A percentile compares a stretch with the other conserved stretches of the same genome.
Conservation (phyloP, 768 basidiomycete species). For the Trametes maxima region DNA sequence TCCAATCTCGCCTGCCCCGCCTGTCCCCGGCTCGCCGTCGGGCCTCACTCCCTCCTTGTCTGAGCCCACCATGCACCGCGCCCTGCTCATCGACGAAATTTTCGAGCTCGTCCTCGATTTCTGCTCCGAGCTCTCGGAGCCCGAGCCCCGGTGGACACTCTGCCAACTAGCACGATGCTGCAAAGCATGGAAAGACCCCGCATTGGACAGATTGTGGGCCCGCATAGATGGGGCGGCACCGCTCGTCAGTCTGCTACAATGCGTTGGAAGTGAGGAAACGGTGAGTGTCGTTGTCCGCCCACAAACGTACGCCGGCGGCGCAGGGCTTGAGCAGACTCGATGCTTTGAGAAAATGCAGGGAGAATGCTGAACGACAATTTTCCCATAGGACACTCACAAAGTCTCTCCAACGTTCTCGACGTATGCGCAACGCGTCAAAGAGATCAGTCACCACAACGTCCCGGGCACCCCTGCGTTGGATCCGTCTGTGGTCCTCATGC, state of each 20-base stretch:
- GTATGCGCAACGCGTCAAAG: constrained; percentile 1
- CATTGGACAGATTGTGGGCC: constrained; percentile 31
- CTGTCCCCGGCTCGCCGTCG: neutral
- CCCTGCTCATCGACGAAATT: constrained; percentile 34
- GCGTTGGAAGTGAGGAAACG: neutral
- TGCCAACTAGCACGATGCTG: constrained; percentile 31
- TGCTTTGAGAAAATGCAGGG: neutral
- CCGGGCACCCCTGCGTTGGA: neutral
- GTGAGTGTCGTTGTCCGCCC: neutral
- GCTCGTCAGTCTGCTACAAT: constrained; percentile 17
- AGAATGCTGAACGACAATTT: neutral
- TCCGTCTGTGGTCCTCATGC: neutral
- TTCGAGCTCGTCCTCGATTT: constrained; percentile 29
- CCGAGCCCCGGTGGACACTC: constrained; percentile 19
- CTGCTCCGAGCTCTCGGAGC: constrained; percentile 18
- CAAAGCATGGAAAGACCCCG: constrained; percentile 32
- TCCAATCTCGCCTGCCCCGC: neutral
- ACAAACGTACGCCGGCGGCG: no score
- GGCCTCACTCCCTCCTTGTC: neutral
- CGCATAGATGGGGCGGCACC: constrained; percentile 26
- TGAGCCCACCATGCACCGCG: constrained; percentile 28
- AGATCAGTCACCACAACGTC: neutral
- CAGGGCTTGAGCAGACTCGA: neutral
- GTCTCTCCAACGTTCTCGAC: neutral
- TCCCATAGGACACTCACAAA: neutral